Conservation (phyloP, 257 asterid species). For the Petunia axillaris region DNA sequence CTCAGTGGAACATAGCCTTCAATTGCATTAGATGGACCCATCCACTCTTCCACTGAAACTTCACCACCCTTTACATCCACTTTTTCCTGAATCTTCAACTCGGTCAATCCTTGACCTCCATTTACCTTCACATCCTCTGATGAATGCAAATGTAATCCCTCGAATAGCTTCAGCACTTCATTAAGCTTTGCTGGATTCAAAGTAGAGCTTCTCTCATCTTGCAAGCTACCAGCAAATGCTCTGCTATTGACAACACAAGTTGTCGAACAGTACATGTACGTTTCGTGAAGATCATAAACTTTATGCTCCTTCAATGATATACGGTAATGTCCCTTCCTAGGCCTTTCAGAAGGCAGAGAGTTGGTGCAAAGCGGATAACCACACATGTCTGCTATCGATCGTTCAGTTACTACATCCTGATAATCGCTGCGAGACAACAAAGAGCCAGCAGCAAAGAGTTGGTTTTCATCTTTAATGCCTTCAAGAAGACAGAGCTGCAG, state of each 20-base stretch:
- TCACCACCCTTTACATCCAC: slow-evolving; percentile 52
- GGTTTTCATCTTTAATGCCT: slow-evolving; percentile 67
- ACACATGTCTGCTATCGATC: slow-evolving; percentile 64
- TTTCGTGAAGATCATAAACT: slow-evolving; percentile 89
- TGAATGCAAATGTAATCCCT: slow-evolving; percentile 48
- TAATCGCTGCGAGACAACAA: slow-evolving; percentile 68
- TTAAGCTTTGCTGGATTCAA: slow-evolving; percentile 59
- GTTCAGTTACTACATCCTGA: slow-evolving; percentile 84
- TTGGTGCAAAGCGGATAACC: slow-evolving; percentile 88
- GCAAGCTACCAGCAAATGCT: slow-evolving; percentile 64
- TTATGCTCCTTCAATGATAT: slow-evolving; percentile 89
- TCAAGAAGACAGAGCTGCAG: slow-evolving; percentile 79
- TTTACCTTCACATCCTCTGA: slow-evolving; percentile 47
- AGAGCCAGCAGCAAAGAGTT: slow-evolving; percentile 69
- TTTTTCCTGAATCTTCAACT: slow-evolving; percentile 77
- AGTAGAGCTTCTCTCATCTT: slow-evolving; percentile 64
- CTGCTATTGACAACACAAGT: slow-evolving; percentile 71
- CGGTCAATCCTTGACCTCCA: slow-evolving; percentile 55
- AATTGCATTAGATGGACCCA: slow-evolving; percentile 89
- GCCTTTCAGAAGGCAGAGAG: slow-evolving; percentile 61
- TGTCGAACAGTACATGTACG: slow-evolving; percentile 83
- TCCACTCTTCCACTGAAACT: slow-evolving; percentile 84
- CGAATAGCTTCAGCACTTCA: slow-evolving; percentile 58
- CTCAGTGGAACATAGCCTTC: slow-evolving; percentile 90
- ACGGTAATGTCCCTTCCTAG: slow-evolving; percentile 76